A percentile compares a stretch with the other conserved stretches of the same genome.
Evolutionary conservation across 2,329 filamentous ascomycete species (phyloP).

Genomic region (Fusarium temperatum): DNA sequence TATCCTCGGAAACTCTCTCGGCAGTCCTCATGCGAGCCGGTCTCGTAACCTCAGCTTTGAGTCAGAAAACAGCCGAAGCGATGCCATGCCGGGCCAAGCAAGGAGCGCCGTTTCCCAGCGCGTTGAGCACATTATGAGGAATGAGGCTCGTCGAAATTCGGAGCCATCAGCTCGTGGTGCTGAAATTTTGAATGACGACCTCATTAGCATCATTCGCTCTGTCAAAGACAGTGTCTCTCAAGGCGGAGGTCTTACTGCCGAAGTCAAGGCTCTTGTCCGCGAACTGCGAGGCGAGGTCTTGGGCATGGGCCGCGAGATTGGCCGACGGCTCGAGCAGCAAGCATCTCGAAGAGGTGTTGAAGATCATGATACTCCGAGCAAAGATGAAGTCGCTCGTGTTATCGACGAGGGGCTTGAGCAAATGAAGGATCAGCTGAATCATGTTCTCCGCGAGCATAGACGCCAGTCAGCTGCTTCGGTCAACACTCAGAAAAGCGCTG

Average conservation of each 20-base stretch:
- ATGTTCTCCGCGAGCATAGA: slow-evolving; percentile 78
- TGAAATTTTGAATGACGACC: slow-evolving; percentile 76
- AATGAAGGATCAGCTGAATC: slow-evolving; percentile 84
- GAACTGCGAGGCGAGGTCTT: slow-evolving; percentile 92
- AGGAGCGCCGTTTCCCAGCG: slow-evolving; percentile 50
- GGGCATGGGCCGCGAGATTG: slow-evolving; percentile 92
- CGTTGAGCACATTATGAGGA: slow-evolving; percentile 57
- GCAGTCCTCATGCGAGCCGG: slow-evolving; percentile 28
- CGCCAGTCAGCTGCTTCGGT: slow-evolving; percentile 72
- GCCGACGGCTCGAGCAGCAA: slow-evolving; percentile 79
- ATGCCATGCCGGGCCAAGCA: slow-evolving; percentile 48
- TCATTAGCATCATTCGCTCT: slow-evolving; percentile 82
- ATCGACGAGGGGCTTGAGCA: slow-evolving; percentile 83
- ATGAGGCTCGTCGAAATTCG: slow-evolving; percentile 55
- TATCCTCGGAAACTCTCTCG: slow-evolving; percentile 41
- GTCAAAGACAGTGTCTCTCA: slow-evolving; percentile 93
- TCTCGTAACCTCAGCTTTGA: slow-evolving; percentile 54
- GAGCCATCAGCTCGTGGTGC: slow-evolving; percentile 53
- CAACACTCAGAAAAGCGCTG: slow-evolving; percentile 65
- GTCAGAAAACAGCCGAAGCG: slow-evolving; percentile 46
- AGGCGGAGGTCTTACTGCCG: slow-evolving; percentile 86
- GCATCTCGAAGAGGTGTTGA: slow-evolving; percentile 58
- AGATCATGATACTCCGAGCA: slow-evolving; percentile 62
- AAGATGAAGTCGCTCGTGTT: slow-evolving; percentile 77
- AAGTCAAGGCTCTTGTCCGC: slow-evolving; percentile 89